phyloP scores from a whole-genome alignment of 169 alveolate genomes.

The Cryptosporidium felis region DNA sequence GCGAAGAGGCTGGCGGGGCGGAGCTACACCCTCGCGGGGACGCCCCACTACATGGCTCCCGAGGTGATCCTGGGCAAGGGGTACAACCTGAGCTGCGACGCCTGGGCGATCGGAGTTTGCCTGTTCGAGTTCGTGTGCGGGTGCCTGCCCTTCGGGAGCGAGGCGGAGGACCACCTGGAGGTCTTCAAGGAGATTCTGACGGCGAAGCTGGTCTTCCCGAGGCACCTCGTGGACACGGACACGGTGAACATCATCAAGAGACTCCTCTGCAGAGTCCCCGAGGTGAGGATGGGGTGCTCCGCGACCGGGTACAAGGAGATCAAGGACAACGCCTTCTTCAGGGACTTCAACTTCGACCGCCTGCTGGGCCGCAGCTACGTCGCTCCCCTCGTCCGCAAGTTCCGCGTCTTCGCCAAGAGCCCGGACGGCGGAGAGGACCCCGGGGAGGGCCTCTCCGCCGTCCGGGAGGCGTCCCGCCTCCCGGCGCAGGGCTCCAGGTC shows the following conservation, averaged over 20 bases:
- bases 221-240: constrained; percentile 84
- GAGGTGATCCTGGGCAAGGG: constrained; percentile 94
- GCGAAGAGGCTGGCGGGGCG: constrained; percentile 92
- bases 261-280: constrained; percentile 89
- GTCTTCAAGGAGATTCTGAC: constrained; percentile 92
- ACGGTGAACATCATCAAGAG: constrained; percentile 88
- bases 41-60: constrained; percentile 97
- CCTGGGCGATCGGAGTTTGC: constrained; percentile 98
- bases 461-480: no score
- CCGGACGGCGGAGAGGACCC: background rate
- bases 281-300: constrained; percentile 90
- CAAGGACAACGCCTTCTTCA: constrained; percentile 83
- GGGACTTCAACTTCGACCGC: constrained; percentile 88
- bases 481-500: no score
- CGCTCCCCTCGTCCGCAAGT: constrained; percentile 54
- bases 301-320: constrained; percentile 89
- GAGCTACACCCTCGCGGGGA: constrained; percentile 93
- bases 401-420: constrained; percentile 35
- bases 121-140: constrained; percentile 98
- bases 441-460: no score
- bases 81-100: constrained; percentile 94
- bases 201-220: constrained; percentile 80
- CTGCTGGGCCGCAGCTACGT: constrained; percentile 82
- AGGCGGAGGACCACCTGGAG: constrained; percentile 94
- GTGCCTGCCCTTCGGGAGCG: constrained; percentile 96